These are phyloP conservation scores for Candida morakotiae DNA, from an alignment of 805 yeast genomes.

Conservation along the genomic window DNA sequence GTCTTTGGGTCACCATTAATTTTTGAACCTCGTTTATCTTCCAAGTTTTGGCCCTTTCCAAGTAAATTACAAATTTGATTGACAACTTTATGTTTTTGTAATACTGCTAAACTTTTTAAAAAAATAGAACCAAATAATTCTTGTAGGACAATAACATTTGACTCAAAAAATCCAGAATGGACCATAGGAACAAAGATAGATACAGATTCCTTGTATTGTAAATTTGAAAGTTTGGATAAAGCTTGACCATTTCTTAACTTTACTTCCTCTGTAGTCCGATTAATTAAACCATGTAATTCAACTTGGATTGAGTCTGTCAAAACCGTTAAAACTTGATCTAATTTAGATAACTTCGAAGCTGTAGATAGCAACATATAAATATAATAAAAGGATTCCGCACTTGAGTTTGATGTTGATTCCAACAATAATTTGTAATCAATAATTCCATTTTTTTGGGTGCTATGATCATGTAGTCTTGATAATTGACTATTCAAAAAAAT, in stretches of 20 bases:
- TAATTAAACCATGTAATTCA: constrained; percentile 63
- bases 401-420: constrained; percentile 24
- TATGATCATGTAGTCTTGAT: constrained; percentile 24
- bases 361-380: constrained; percentile 51
- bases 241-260: constrained; percentile 48
- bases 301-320: constrained; percentile 50
- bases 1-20: neutral
- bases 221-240: constrained; percentile 24
- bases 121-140: constrained; percentile 73
- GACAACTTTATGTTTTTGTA: constrained; percentile 69
- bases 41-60: constrained; percentile 17
- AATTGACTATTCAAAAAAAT: constrained; percentile 24
- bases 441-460: constrained; percentile 11
- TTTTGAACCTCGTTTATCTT: constrained; percentile 3
- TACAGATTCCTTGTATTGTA: constrained; percentile 24
- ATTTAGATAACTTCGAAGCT: constrained; percentile 55
- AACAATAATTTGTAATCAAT: constrained; percentile 28
- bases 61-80: constrained; percentile 47
- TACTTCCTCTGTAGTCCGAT: constrained; percentile 60
- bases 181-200: constrained; percentile 19
- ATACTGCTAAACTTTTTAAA: constrained; percentile 53
- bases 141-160: constrained; percentile 52
- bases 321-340: constrained; percentile 54
- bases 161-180: constrained; percentile 38
- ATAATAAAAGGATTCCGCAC: constrained; percentile 48